Conservation (phyloP, 768 basidiomycete species). For the Russula sp. region DNA sequence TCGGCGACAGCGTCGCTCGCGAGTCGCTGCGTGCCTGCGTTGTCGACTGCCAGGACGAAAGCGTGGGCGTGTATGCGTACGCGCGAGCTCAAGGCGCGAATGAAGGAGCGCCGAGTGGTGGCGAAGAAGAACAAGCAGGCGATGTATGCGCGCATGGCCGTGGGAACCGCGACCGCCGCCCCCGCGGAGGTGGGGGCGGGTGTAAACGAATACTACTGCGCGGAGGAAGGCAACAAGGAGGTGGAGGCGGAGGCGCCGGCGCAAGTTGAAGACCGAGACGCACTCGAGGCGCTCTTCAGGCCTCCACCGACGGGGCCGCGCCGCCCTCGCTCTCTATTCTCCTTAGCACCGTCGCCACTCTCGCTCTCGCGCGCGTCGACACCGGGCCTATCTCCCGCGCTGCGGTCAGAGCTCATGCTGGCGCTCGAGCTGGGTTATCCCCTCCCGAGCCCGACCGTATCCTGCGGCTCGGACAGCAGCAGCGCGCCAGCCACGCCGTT, state of each 20-base stretch:
- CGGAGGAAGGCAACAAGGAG: not conserved
- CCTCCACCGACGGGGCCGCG: not conserved
- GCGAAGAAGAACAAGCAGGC: constrained; percentile 2
- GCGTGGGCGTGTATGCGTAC: constrained; percentile 1
- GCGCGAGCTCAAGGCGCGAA: constrained; percentile 5
- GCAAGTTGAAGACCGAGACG: not conserved
- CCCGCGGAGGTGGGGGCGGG: not conserved
- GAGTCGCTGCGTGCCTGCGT: not conserved
- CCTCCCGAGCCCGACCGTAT: constrained; percentile 6
- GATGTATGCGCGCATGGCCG: constrained; percentile 1
- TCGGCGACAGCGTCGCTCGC: not conserved
- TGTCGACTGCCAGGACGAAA: not conserved
- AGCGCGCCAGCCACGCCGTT: constrained; percentile 6
- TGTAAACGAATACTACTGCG: not conserved
- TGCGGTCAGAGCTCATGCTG: not conserved
- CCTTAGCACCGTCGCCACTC: not conserved
- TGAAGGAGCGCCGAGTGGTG: constrained; percentile 1
- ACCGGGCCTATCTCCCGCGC: not conserved
- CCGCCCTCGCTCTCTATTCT: not conserved
- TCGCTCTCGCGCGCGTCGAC: not conserved
- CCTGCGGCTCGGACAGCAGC: not conserved
- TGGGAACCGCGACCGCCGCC: not conserved
- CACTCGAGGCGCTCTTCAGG: not conserved
- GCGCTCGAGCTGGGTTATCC: not conserved
- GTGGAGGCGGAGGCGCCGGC: not conserved